Conservation (phyloP, 192 early-diverging fungal genomes). For the Backusella mclennaniae region DNA sequence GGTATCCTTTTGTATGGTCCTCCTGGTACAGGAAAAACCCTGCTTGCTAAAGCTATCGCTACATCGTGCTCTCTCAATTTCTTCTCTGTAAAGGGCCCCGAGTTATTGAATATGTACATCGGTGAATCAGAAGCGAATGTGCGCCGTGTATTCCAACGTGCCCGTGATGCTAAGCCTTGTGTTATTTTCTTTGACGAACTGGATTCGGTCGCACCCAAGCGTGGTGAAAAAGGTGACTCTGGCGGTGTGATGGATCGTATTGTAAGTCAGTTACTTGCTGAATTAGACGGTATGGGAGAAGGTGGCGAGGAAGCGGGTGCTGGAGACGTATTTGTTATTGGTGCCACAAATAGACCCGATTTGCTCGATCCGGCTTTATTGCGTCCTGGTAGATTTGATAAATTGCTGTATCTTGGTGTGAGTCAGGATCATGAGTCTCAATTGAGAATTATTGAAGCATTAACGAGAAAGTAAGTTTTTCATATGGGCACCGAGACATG, state of each 20-base stretch:
- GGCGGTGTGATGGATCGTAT: conserved; percentile 99
- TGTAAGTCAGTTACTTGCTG: conserved; percentile 93
- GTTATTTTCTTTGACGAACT: conserved; percentile 99
- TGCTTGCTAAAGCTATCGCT: conserved; percentile 98
- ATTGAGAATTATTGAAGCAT: conserved; percentile 84
- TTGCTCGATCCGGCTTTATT: conserved; percentile 91
- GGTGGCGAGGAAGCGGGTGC: conserved; percentile 38
- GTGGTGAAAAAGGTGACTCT: conserved; percentile 96
- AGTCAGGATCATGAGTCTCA: conserved; percentile 85
- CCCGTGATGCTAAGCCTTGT: conserved; percentile 95
- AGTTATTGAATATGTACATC: conserved; percentile 98
- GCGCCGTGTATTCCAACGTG: conserved; percentile 90
- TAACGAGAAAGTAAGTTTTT: conserved; percentile 82
- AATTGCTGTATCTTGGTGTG: conserved; percentile 96
- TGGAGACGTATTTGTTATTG: conserved; percentile 95
- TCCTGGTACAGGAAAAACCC: conserved; percentile 97
- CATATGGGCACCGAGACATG: not conserved
- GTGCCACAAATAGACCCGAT: conserved; percentile 98
- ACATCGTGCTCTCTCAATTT: conserved; percentile 98
- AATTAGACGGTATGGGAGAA: conserved; percentile 91
- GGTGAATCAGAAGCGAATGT: conserved; percentile 99
- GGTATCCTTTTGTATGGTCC: conserved; percentile 96
- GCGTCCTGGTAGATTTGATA: conserved; percentile 97
- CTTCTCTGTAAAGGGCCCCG: conserved; percentile 97
- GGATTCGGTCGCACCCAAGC: conserved; percentile 96